These are phyloP conservation scores for Torrubiellomyces zombiae DNA, from an alignment of 2,329 filamentous ascomycete species.

Conservation along the genomic window DNA sequence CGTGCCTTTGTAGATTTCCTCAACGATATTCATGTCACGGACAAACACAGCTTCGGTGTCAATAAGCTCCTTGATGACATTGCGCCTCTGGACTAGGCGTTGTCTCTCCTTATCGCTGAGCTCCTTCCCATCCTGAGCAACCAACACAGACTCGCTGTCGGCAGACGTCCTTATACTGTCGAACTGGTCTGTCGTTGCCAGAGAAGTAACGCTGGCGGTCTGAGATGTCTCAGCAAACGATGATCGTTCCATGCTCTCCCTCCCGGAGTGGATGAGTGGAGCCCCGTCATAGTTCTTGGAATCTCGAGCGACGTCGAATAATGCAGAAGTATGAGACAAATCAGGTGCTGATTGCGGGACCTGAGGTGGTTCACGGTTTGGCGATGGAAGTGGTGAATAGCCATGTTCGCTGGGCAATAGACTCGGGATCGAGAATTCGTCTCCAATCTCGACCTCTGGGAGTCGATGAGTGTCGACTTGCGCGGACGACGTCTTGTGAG, in stretches of 20 bases:
- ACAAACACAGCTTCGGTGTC: conserved; percentile 87
- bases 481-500: conserved; percentile 9
- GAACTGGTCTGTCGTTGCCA: conserved; percentile 24
- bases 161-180: conserved; percentile 18
- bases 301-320: too few species aligned
- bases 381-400: conserved; percentile 20
- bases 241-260: conserved; percentile 27
- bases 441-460: conserved; percentile 33
- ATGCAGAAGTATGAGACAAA: too few species aligned
- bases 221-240: conserved; percentile 26
- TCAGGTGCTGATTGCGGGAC: conserved; percentile 23
- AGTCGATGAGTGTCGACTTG: conserved; percentile 22
- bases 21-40: conserved; percentile 90
- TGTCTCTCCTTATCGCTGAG: conserved; percentile 41
- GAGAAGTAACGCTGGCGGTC: conserved; percentile 29
- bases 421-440: conserved; percentile 32
- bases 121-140: conserved; percentile 21
- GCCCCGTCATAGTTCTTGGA: too few species aligned
- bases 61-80: conserved; percentile 80
- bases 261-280: conserved; percentile 25
- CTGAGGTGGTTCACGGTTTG: conserved; percentile 34
- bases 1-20: conserved; percentile 95
- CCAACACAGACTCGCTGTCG: conserved; percentile 20
- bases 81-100: conserved; percentile 61
- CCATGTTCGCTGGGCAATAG: conserved; percentile 15